Base-by-base conservation (phyloP, 371 early-diverging fungal species). In the Mortierella sp. region DNA sequence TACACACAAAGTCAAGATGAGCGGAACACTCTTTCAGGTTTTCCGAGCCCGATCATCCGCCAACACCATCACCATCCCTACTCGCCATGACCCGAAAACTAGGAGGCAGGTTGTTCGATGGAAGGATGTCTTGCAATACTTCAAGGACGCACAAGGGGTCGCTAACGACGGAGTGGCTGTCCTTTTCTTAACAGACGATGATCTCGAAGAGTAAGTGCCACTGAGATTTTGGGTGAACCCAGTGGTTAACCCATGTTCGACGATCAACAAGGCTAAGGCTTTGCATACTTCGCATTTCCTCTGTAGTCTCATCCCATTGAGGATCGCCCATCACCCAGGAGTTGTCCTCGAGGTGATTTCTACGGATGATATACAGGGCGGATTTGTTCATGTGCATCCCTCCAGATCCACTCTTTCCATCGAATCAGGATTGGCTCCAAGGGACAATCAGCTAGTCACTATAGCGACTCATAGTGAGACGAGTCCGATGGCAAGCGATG, bases 191-290 rank as follows among this genome's bases (percentile, higher is more conserved):
- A 63, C 64, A 0, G 64, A 56, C 51, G 50, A 34, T 27, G 34
- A 49, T 22, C 34, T 63, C 28, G 40, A 63, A 12, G 57, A 56
- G 64, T 63, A 63, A 10, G 62, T 62, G n/a, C 7, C 27, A 27
- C 9, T 39, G 5, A 31, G 7, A n/a, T n/a, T n/a, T n/a, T n/a
- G n/a, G 12, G 29, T 6, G n/a, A 43, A 34, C 25, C 50, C 13
- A 46, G 22, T 17, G 41, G 17, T 41, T 16, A 41, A 17, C 41
- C 41, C 41, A 12, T 41, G n/a, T n/a, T n/a, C n/a, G n/a, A n/a
- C n/a, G n/a, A n/a, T n/a, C n/a, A n/a, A n/a, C n/a, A n/a, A n/a
- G n/a, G 8, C 37, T 37, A 6, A 37, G 8, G 37, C 37, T n/a
- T 13, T 40, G n/a, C 9, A 39, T 41, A 2, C 27, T 37, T 24